Evolutionary conservation across 768 basidiomycete genomes (phyloP), one percentile per base, ranked within the genome.

Genomic region (Termitomyces titanicus): DNA sequence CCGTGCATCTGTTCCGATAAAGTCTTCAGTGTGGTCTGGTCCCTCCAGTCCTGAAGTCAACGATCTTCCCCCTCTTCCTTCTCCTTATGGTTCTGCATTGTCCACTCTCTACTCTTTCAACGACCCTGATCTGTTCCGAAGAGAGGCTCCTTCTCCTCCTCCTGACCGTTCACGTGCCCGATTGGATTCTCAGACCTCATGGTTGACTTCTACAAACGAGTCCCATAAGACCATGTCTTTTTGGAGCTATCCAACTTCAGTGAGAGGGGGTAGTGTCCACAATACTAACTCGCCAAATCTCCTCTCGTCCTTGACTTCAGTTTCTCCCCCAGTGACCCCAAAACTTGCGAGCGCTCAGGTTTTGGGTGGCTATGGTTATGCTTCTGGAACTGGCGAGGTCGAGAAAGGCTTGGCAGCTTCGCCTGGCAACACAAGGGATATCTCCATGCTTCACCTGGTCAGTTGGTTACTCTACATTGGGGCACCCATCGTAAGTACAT

Each of bases 391-490:
- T 46, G 51, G 59, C 17, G 77, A 80, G 53, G 76, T 76, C 7
- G 86, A 86, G 71, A 85, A 79, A 61, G 80, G 79, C 12, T 63
- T 81, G 38, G 75, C 82, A 6, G 64, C 74, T 11, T 65, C 74
- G n/a, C 65, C 72, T n/a, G 73, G 73, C 20, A 70, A 71, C 25
- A 76, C 79, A 33, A 65, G 87, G 48, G 79, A 86, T 54, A 73
- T 88, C 51, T 83, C 86, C 11, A 61, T 79, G 22, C 72, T 69
- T 57, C 81, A 80, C 52, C 76, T 81, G 18, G 51, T 82, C 55
- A 79, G 79, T 65, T 91, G 89, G 88, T 73, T 86, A 58, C 65
- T 83, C 56, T 75, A 76, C 37, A 83, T 89, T 58, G 88, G 85
- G 84, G 65, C 86, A 34, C 89, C 89, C 49, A 65, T 86, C 56